Conservation (phyloP, 192 early-diverging fungal genomes). For the Haplosporangium gracile region DNA sequence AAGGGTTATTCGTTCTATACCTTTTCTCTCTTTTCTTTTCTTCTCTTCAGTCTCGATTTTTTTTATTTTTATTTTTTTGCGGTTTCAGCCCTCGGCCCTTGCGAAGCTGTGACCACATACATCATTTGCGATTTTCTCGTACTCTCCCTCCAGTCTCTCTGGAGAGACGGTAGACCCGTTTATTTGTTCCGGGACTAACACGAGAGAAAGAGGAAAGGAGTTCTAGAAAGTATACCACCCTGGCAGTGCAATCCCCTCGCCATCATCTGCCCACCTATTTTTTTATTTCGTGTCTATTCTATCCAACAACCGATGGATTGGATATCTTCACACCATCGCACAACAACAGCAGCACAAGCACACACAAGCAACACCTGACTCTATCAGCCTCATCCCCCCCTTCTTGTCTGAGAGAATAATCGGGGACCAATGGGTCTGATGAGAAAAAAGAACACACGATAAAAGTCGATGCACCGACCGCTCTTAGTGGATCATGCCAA, state of each 20-base stretch:
- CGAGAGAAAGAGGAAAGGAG: not conserved
- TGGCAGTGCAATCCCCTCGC: not conserved
- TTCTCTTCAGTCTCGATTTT: not conserved
- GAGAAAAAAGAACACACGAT: slow-evolving; percentile 4
- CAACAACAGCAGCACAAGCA: not conserved
- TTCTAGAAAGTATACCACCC: not conserved
- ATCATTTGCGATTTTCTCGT: not conserved
- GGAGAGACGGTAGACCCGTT: not conserved
- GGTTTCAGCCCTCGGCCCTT: slow-evolving; percentile 7
- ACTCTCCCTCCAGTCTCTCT: not conserved
- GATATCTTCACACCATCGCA: not conserved
- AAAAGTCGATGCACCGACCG: not conserved
- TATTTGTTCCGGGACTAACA: not conserved
- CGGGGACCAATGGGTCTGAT: not conserved
- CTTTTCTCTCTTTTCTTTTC: not conserved
- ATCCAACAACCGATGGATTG: not conserved
- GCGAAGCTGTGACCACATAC: not conserved
- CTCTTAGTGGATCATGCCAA: not conserved
- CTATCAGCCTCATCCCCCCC: not conserved
- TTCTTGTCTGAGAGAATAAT: not conserved
- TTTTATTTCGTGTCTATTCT: not conserved
- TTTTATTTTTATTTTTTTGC: slow-evolving; percentile 6
- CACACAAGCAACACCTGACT: not conserved
- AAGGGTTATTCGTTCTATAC: not conserved
- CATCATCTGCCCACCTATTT: not conserved